These are phyloP conservation scores for Termitomyces sp. DNA, from an alignment of 768 basidiomycete genomes.

Conservation along the genomic window DNA sequence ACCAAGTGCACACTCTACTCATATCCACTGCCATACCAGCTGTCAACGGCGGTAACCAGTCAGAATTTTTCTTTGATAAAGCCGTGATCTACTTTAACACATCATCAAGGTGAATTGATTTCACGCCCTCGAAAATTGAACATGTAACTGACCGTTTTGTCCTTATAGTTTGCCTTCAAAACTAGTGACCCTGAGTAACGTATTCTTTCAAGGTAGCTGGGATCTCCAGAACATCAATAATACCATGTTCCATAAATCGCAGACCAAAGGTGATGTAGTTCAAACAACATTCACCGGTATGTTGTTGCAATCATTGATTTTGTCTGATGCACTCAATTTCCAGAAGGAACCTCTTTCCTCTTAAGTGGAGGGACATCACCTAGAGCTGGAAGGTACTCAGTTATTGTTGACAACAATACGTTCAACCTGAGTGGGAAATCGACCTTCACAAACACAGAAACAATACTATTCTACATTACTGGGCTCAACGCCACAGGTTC, in stretches of 20 bases:
- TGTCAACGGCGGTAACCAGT: constrained; percentile 22
- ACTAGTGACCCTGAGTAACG: constrained; percentile 29
- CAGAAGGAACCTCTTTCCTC: constrained; percentile 54
- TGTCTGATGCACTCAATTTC: neutral
- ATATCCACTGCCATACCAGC: constrained; percentile 45
- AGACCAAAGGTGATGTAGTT: constrained; percentile 39
- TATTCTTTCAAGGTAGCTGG: constrained; percentile 58
- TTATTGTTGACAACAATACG: constrained; percentile 38
- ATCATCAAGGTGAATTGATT: neutral
- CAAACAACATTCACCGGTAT: constrained; percentile 41
- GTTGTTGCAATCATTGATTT: constrained; percentile 16
- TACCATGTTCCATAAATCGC: constrained; percentile 22
- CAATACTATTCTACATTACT: constrained; percentile 60
- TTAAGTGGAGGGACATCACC: constrained; percentile 59
- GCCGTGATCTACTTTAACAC: constrained; percentile 1
- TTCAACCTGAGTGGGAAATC: constrained; percentile 45
- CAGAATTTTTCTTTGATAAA: constrained; percentile 36
- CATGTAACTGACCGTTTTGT: neutral
- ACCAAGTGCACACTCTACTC: constrained; percentile 49
- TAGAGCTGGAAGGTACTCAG: constrained; percentile 51
- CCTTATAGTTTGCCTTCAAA: neutral
- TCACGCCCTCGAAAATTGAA: too few species aligned
- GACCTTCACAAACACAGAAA: constrained; percentile 44
- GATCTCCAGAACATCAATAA: constrained; percentile 24
- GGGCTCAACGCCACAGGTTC: constrained; percentile 44